A percentile compares a stretch with the other conserved stretches of the same genome.
These are phyloP conservation scores for Pseudogymnoascus sp. DNA, from an alignment of 2,329 filamentous ascomycete genomes.

Conservation along the genomic window DNA sequence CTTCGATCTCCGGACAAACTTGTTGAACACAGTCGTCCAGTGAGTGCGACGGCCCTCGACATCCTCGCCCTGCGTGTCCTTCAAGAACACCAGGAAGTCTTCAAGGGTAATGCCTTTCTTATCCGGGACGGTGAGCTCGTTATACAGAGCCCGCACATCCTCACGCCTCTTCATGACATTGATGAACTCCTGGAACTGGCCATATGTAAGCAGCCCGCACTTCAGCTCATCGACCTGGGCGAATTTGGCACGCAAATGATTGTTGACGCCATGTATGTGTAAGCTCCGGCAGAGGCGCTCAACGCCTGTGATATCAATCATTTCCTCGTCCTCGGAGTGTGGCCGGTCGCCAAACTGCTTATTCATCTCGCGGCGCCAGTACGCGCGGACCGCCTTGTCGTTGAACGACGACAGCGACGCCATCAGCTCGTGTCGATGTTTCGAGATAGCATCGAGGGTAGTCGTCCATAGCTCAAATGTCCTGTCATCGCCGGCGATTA, in stretches of 20 bases:
- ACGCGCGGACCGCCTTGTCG: constrained; percentile 70
- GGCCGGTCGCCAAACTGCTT: constrained; percentile 51
- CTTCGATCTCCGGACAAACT: constrained; percentile 55
- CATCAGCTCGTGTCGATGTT: constrained; percentile 84
- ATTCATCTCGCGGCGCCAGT: constrained; percentile 81
- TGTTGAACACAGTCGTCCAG: constrained; percentile 68
- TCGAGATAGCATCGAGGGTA: constrained; percentile 75
- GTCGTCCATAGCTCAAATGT: constrained; percentile 73
- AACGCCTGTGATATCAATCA: constrained; percentile 69
- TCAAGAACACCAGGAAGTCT: constrained; percentile 71
- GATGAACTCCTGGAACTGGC: constrained; percentile 78
- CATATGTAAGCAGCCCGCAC: constrained; percentile 63
- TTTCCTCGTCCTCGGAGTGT: constrained; percentile 51
- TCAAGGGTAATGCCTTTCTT: constrained; percentile 59
- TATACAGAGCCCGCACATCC: constrained; percentile 71
- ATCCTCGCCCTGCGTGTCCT: constrained; percentile 66
- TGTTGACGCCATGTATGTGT: constrained; percentile 81
- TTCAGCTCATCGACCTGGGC: constrained; percentile 58
- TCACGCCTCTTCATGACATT: constrained; percentile 73
- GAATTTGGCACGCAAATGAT: constrained; percentile 67
- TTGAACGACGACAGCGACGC: constrained; percentile 79
- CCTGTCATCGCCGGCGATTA: constrained; percentile 68
- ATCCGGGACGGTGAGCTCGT: constrained; percentile 47
- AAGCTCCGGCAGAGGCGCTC: constrained; percentile 79
- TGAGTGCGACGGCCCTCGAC: constrained; percentile 54